These are phyloP conservation scores for Aspergillus incahuasiensis DNA, from an alignment of 495 filamentous ascomycete species.

Conservation along the genomic window DNA sequence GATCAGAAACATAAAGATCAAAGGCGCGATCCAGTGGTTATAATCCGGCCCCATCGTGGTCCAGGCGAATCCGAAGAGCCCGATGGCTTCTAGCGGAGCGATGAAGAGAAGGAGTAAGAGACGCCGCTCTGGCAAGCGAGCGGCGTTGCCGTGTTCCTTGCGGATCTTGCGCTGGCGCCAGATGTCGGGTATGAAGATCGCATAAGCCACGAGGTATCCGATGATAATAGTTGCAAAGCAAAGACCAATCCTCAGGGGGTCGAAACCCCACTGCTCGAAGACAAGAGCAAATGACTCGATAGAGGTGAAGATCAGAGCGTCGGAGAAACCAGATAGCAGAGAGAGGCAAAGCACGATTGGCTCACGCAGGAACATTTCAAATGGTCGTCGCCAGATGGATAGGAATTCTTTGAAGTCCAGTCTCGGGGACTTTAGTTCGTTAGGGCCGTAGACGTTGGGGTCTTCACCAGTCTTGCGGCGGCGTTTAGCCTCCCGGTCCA, in stretches of 20 bases:
- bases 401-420: constrained; percentile 53
- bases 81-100: constrained; percentile 61
- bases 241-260: constrained; percentile 50
- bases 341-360: constrained; percentile 71
- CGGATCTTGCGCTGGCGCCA: constrained; percentile 43
- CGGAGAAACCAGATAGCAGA: constrained; percentile 69
- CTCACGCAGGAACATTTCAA: constrained; percentile 74
- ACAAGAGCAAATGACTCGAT: constrained; percentile 63
- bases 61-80: constrained; percentile 66
- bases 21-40: constrained; percentile 58
- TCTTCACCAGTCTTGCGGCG: constrained; percentile 53
- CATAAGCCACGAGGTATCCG: constrained; percentile 62
- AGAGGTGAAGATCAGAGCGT: constrained; percentile 79
- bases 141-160: constrained; percentile 43
- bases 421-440: constrained; percentile 50
- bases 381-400: constrained; percentile 63
- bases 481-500: constrained; percentile 63
- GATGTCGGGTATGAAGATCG: constrained; percentile 61
- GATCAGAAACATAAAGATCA: constrained; percentile 56
- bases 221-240: constrained; percentile 60
- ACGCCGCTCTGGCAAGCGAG: constrained; percentile 54
- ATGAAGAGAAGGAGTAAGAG: constrained; percentile 55
- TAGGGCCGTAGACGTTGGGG: constrained; percentile 56
- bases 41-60: constrained; percentile 56
- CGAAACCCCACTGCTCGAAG: constrained; percentile 61